Evolutionary conservation across 148 eudicot genomes (phyloP).

Genomic region (Rheum nobile): DNA sequence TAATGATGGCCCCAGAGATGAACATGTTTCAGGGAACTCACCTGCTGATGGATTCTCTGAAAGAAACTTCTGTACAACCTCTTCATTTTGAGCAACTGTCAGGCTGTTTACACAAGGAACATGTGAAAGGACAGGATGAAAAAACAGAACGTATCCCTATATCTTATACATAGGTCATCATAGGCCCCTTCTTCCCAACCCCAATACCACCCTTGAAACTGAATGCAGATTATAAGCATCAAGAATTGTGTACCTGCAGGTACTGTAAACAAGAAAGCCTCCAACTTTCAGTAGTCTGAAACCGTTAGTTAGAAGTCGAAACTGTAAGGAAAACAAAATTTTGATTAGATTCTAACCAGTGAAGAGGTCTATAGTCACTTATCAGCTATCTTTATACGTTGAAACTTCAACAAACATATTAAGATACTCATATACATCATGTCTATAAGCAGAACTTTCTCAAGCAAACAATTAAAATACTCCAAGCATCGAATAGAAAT

Average conservation of each 20-base stretch:
- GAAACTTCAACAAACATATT: neutral
- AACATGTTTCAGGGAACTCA: conserved; percentile 20
- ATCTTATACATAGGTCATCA: neutral
- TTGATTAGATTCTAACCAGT: neutral
- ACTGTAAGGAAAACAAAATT: conserved; percentile 35
- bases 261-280: conserved; percentile 87
- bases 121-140: neutral
- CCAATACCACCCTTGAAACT: neutral
- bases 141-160: neutral
- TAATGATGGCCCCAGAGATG: neutral
- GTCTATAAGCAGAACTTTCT: neutral
- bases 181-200: neutral
- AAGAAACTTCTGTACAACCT: conserved; percentile 77
- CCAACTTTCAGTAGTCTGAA: conserved; percentile 80
- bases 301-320: conserved; percentile 77
- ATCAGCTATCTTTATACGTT: neutral
- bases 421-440: neutral
- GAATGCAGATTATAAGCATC: neutral
- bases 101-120: conserved; percentile 33
- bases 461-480: neutral
- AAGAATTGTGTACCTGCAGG: conserved; percentile 62
- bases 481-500: neutral
- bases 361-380: neutral
- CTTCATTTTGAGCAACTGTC: conserved; percentile 93
- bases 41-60: conserved; percentile 59